These are phyloP conservation scores for Solanum medicagineum DNA, from an alignment of 257 asterid species.

Conservation along the genomic window DNA sequence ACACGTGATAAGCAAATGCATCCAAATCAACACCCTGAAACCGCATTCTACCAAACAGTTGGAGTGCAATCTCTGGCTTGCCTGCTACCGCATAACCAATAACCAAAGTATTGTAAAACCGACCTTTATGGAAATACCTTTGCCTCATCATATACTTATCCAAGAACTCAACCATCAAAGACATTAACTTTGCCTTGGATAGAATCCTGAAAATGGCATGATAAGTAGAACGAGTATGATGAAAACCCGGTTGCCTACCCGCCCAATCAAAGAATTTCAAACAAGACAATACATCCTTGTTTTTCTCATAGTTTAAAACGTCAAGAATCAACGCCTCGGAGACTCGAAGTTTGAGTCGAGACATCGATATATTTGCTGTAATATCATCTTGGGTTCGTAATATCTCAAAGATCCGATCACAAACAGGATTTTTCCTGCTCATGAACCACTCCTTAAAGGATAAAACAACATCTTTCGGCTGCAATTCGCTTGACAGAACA, in stretches of 20 bases:
- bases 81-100: constrained; percentile 80
- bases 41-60: constrained; percentile 71
- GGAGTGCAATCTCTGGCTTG: constrained; percentile 51
- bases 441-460: constrained; percentile 63
- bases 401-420: no score
- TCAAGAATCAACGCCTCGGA: no score
- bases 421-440: constrained; percentile 13
- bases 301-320: no score
- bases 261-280: no score
- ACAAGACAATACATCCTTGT: no score
- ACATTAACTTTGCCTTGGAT: constrained; percentile 35
- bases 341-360: no score
- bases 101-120: constrained; percentile 41
- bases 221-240: constrained; percentile 60
- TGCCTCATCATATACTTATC: constrained; percentile 16
- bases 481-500: background rate
- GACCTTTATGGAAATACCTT: constrained; percentile 11
- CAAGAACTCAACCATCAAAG: constrained; percentile 42
- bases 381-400: background rate
- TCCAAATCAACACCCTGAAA: constrained; percentile 63
- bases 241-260: constrained; percentile 58
- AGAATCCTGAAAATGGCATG: constrained; percentile 50
- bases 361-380: no score
- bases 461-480: constrained; percentile 11
- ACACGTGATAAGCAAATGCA: constrained; percentile 41